phyloP scores from a whole-genome alignment of 2,329 filamentous ascomycete species.

The Curvularia verruculosa region DNA sequence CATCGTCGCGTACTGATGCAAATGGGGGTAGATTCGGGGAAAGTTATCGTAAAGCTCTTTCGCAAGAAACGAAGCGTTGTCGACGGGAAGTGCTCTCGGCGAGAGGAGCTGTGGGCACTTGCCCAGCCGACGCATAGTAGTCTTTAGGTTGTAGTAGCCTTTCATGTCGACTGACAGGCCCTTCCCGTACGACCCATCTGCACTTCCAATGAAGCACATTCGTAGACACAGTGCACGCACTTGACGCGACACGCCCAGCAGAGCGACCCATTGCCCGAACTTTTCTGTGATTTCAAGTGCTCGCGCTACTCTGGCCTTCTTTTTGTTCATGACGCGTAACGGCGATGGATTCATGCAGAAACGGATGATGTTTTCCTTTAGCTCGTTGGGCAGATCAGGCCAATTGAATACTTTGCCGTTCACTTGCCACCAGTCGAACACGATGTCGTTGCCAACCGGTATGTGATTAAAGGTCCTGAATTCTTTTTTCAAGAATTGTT shows the following conservation, averaged over 20 bases:
- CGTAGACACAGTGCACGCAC: constrained; percentile 30
- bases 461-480: constrained; percentile 10
- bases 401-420: constrained; percentile 40
- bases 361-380: constrained; percentile 34
- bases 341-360: constrained; percentile 23
- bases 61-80: constrained; percentile 9
- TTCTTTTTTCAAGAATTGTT: constrained; percentile 6
- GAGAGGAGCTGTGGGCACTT: constrained; percentile 23
- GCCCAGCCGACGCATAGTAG: constrained; percentile 20
- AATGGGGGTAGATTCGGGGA: constrained; percentile 31
- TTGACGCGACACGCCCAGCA: constrained; percentile 33
- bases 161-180: constrained; percentile 18
- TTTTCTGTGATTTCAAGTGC: constrained; percentile 25
- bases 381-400: constrained; percentile 30
- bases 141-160: not conserved
- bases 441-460: not conserved
- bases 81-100: constrained; percentile 15
- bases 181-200: not conserved
- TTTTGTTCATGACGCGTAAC: not conserved
- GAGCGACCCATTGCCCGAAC: constrained; percentile 22
- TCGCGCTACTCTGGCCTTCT: not conserved
- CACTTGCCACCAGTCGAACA: constrained; percentile 29
- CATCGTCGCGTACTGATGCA: constrained; percentile 33
- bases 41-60: constrained; percentile 19
- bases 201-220: constrained; percentile 29